These are phyloP conservation scores for Ottelia alismoides DNA, from an alignment of 106 monocot genomes.

Conservation along the genomic window DNA sequence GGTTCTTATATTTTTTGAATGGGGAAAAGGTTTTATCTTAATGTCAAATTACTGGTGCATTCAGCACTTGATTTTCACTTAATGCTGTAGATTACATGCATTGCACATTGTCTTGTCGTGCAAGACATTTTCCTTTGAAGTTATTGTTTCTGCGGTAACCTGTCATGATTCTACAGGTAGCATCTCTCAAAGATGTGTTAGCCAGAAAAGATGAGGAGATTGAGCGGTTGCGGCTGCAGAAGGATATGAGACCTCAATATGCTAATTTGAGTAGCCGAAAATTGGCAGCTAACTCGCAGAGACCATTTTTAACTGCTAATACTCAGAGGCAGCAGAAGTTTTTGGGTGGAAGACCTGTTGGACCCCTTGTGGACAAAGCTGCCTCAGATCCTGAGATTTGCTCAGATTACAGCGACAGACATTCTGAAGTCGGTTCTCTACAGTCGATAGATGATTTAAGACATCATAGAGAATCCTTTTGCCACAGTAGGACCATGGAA, in stretches of 20 bases:
- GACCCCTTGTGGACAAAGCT: constrained; percentile 19
- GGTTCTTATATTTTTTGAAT: too few relatives aligned
- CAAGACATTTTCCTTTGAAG: too few relatives aligned
- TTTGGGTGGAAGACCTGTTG: constrained; percentile 12
- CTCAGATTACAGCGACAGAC: constrained; percentile 38
- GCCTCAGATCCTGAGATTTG: constrained; percentile 27
- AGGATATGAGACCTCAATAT: constrained; percentile 33
- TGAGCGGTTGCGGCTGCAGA: constrained; percentile 46
- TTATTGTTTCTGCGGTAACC: background rate
- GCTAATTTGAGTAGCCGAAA: constrained; percentile 12
- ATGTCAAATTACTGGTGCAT: too few relatives aligned
- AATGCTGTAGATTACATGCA: too few relatives aligned
- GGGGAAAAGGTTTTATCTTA: too few relatives aligned
- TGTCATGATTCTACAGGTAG: constrained; percentile 48
- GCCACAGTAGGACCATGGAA: background rate
- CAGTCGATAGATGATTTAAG: constrained; percentile 21
- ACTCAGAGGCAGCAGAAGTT: constrained; percentile 15
- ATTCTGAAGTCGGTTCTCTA: constrained; percentile 36
- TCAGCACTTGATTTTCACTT: too few relatives aligned
- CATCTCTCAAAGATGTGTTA: constrained; percentile 67
- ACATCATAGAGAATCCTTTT: constrained; percentile 6
- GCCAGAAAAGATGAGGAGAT: constrained; percentile 82
- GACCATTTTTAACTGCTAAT: constrained; percentile 10
- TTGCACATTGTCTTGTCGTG: too few relatives aligned
- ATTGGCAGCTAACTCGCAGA: constrained; percentile 26